Base-by-base conservation (phyloP, 1,284 basidiomycete species). In the Inonotus hispidus region DNA sequence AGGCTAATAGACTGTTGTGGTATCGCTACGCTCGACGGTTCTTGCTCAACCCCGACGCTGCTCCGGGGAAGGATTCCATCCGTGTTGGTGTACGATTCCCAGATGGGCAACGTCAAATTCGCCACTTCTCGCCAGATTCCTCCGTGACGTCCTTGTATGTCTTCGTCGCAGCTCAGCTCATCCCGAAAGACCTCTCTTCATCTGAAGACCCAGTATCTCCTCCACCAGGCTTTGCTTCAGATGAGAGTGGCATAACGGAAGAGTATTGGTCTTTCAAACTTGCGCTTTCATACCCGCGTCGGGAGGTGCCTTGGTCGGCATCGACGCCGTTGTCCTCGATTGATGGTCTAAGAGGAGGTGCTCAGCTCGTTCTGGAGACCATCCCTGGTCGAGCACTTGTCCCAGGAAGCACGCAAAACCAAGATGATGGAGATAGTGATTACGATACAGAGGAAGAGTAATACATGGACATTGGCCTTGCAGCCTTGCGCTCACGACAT, bases 211-310 rank as follows among this genome's bases (percentile, higher is more conserved):
- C 83, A 0, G 56, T 63, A 0, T 67, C 68, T 1, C 72, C 80
- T 0, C 79, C 82, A 47, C 68, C 65, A 53, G 57, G 53, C 38
- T 55, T 45, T 35, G 23, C 29, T 16, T 29, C 65, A 0, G 72
- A 76, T 13, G 75, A 82, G 65, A 68, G 68, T 16, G 77, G 71
- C 3, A 69, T 84, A 32, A 76, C 80, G 35, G 67, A 77, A 21
- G 73, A 76, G 49, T 89, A 85, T 79, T 92, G 88, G 84, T 83
- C 82, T 1, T 93, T 93, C 77, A 79, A 76, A 60, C 75, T 93
- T 41, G 82, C 82, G 23, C 77, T 80, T 3, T 79, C 88, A 14
- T 93, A 90, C 67, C 92, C 92, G 3, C 76, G 90, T 56, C 74
- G 76, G 54, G 83, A 85, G 70, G 79, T 92, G 54, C 75, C 74